Percentiles rank a stretch among this genome's conserved stretches.
These are phyloP conservation scores for Candida ficus DNA, from an alignment of 805 yeast genomes.

Conservation along the genomic window DNA sequence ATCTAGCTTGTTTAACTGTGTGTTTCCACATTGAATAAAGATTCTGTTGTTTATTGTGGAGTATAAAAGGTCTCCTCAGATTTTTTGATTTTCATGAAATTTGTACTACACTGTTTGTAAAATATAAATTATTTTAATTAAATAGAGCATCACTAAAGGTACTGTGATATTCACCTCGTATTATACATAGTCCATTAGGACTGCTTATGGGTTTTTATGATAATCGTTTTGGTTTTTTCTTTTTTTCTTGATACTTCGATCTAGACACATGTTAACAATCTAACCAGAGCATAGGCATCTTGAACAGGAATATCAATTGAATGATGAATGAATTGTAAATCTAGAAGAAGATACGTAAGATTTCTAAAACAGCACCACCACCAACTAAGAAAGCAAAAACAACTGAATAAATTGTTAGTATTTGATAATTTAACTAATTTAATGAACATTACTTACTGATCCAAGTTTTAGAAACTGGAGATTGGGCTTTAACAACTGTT, in stretches of 20 bases:
- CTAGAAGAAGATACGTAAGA: constrained; percentile 51
- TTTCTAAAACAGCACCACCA: constrained; percentile 80
- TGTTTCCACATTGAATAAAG: constrained; percentile 9
- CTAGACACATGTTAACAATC: no score
- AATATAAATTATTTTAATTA: neutral
- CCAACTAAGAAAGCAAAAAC: constrained; percentile 60
- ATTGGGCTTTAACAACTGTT: constrained; percentile 33
- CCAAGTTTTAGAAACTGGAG: constrained; percentile 65
- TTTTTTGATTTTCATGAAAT: no score
- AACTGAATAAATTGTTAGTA: no score
- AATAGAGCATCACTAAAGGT: neutral
- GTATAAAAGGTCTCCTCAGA: no score
- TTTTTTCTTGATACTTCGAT: neutral
- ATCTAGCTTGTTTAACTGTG: constrained; percentile 13
- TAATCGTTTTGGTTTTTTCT: no score
- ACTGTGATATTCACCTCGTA: no score
- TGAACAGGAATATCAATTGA: neutral
- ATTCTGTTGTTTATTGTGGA: no score
- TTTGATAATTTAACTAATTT: no score
- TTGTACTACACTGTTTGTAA: no score
- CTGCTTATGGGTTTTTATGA: no score
- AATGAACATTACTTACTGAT: constrained; percentile 45
- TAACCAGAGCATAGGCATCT: no score
- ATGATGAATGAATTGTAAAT: neutral
- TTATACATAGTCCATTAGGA: no score